Conservation (phyloP, 495 filamentous ascomycete species). For the Annulohypoxylon moriforme region DNA sequence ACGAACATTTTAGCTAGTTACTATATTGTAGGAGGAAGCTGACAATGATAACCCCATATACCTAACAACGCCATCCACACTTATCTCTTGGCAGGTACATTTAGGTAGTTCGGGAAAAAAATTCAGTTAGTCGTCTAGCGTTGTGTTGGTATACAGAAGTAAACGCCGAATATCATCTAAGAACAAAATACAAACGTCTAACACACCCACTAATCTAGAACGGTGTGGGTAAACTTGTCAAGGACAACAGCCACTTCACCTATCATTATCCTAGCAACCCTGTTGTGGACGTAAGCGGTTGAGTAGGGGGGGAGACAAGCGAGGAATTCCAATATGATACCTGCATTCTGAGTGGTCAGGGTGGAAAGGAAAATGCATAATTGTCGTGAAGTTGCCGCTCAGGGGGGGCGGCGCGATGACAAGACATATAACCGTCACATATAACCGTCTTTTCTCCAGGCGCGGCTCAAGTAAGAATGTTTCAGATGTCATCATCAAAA, state of each 20-base stretch:
- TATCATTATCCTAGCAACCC: not conserved
- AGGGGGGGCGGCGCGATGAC: constrained; percentile 37
- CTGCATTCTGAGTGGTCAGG: constrained; percentile 21
- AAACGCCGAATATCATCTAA: not conserved
- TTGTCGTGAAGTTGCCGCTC: constrained; percentile 21
- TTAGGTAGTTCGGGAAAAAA: constrained; percentile 20
- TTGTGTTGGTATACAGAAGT: constrained; percentile 2
- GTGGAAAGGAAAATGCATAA: constrained; percentile 13
- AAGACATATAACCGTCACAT: constrained; percentile 46
- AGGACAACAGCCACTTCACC: not conserved
- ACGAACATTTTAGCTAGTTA: not conserved
- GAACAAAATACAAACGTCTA: not conserved
- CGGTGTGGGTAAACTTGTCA: constrained; percentile 25
- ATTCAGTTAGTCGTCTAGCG: not conserved
- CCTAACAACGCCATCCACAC: not conserved
- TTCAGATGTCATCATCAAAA: constrained; percentile 43
- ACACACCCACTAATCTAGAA: constrained; percentile 1
- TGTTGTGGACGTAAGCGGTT: constrained; percentile 3
- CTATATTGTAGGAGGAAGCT: constrained; percentile 5
- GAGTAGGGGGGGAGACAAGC: constrained; percentile 9
- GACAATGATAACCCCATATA: not conserved
- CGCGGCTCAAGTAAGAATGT: constrained; percentile 47
- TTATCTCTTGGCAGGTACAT: constrained; percentile 19
- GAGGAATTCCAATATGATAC: constrained; percentile 20
- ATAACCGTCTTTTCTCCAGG: constrained; percentile 45